phyloP scores from a whole-genome alignment of 208 protist genomes.

The Trypanosoma platydactyli region DNA sequence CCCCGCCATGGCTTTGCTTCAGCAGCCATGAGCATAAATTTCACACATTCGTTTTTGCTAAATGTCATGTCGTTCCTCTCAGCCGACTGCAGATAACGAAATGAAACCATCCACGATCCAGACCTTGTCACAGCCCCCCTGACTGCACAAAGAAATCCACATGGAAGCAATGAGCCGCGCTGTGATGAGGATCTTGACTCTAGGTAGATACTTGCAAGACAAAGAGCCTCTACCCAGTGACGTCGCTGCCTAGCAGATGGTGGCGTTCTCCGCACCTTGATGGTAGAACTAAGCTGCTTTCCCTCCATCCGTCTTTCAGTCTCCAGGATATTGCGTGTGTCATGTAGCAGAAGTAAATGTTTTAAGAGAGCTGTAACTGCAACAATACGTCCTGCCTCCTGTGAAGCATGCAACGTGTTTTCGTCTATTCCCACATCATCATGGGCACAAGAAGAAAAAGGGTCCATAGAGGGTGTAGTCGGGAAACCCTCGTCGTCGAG shows the following conservation, averaged over 20 bases:
- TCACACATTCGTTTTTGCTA: slow-evolving; percentile 24
- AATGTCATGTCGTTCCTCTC: slow-evolving; percentile 3
- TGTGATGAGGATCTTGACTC: not conserved
- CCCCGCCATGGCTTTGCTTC: slow-evolving; percentile 45
- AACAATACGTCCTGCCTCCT: slow-evolving; percentile 21
- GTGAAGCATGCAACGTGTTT: slow-evolving; percentile 1
- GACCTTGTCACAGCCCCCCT: slow-evolving; percentile 25
- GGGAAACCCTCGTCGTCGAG: slow-evolving; percentile 28
- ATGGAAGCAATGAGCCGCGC: slow-evolving; percentile 3
- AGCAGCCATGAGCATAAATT: slow-evolving; percentile 41
- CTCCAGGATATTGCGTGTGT: slow-evolving; percentile 6
- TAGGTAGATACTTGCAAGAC: slow-evolving; percentile 13
- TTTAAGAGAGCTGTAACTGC: slow-evolving; percentile 31
- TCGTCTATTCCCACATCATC: not conserved
- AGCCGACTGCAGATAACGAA: slow-evolving; percentile 26
- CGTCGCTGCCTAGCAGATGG: not conserved
- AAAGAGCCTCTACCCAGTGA: slow-evolving; percentile 32
- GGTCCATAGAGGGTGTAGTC: not conserved
- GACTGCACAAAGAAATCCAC: slow-evolving; percentile 21
- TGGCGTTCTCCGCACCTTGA: not conserved
- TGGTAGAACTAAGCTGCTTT: not conserved
- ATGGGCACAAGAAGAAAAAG: not conserved
- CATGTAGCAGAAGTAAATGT: slow-evolving; percentile 42
- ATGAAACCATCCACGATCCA: slow-evolving; percentile 29
- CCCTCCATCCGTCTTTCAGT: not conserved